Conservation (phyloP, 2,329 filamentous ascomycete species). For the Aspergillus sojae region DNA sequence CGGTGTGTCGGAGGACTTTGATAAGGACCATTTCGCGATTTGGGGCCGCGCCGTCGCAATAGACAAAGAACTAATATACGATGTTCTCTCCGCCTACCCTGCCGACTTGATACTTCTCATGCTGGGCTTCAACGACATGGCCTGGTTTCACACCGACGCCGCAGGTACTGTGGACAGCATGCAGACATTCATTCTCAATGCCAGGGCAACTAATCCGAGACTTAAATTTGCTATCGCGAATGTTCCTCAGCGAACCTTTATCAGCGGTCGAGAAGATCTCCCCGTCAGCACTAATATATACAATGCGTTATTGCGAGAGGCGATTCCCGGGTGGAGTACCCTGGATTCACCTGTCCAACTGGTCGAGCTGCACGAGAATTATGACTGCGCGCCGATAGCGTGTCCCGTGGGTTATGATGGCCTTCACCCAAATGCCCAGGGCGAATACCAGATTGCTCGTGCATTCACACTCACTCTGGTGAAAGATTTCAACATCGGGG, state of each 20-base stretch:
- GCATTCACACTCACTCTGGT: slow-evolving; percentile 3
- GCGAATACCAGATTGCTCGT: slow-evolving; percentile 6
- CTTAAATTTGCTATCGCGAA: slow-evolving; percentile 8
- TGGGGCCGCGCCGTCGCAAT: slow-evolving; percentile 9
- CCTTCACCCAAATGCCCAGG: background rate
- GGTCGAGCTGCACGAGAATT: slow-evolving; percentile 5
- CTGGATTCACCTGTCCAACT: slow-evolving; percentile 2
- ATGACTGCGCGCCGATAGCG: slow-evolving; percentile 1
- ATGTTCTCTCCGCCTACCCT: background rate
- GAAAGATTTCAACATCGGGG: background rate
- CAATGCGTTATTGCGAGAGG: background rate
- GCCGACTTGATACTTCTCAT: slow-evolving; percentile 5
- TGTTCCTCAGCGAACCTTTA: slow-evolving; percentile 7
- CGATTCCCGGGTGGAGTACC: slow-evolving; percentile 3
- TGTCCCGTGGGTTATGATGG: slow-evolving; percentile 11
- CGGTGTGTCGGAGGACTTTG: slow-evolving; percentile 3
- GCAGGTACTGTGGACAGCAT: slow-evolving; percentile 3
- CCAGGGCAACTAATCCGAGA: background rate
- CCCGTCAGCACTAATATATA: slow-evolving; percentile 7
- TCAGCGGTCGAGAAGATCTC: slow-evolving; percentile 6
- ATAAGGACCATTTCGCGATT: slow-evolving; percentile 1
- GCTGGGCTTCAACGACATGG: slow-evolving; percentile 13
- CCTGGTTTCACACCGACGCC: slow-evolving; percentile 5
- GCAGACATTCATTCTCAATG: background rate
- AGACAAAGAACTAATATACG: background rate